Base-by-base conservation (phyloP, 2,329 filamentous ascomycete genomes). In the Epichloe aotearoae region DNA sequence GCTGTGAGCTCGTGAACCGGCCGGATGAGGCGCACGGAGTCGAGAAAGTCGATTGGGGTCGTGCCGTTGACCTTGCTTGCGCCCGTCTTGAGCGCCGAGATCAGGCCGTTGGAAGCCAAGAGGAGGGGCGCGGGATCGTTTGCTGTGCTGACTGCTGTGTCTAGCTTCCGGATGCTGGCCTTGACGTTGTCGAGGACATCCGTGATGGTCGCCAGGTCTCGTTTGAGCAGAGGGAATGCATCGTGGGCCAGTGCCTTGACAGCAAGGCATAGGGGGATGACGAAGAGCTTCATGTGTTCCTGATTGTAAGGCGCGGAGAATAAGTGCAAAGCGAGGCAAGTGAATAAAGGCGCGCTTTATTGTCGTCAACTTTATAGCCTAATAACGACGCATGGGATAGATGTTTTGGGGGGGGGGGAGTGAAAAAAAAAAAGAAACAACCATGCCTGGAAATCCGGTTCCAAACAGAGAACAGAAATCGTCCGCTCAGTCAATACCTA, bases 261-360 rank as follows among this genome's bases (percentile, higher is more conserved):
- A 12, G 34, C n/a, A 11, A 50, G 20, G 41, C 48, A 40, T 3
- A 42, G 33, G 5, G 15, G 5, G 30, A 45, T 14, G 62, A 62
- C 34, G 59, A 60, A 39, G 33, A 39, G 20, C 48, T 45, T 50
- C 48, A 50, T 50, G 6, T 34, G 34, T 40, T 14, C 15, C n/a
- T 15, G n/a, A 10, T 4, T 15, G n/a, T 17, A 40, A 19, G 1
- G 26, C 3, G 26, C 8, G 3, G 26, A 30, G 26, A 4, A 30
- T 30, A 30, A 11, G 26, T 30, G 26, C 3, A 11, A 40, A 4
- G 38, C 17, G 15, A 8, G n/a, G 15, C 5, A 11, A 17, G 8
- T 40, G 38, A 8, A 10, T 4, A 17, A 40, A 11, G 2, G n/a
- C 38, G 3, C 5, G 10, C 10, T 40, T 15, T 40, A 30, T 30